These are phyloP conservation scores for Ustilaginoidea virens DNA, from an alignment of 2,329 filamentous ascomycete genomes.

Conservation along the genomic window DNA sequence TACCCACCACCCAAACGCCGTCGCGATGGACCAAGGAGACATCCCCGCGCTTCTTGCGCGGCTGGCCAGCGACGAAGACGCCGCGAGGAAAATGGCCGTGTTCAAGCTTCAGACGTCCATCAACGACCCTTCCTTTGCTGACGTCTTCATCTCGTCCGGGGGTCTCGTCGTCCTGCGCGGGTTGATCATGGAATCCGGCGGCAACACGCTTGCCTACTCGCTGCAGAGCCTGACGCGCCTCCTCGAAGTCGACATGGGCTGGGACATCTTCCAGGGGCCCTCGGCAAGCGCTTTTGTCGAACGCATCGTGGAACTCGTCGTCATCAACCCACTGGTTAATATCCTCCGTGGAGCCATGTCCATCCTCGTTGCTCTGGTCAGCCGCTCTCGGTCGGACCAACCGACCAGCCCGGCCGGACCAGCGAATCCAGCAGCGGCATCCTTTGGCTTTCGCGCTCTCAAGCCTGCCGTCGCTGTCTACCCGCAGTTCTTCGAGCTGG, in stretches of 20 bases:
- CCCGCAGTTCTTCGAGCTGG: conserved; percentile 86
- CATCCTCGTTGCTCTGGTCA: conserved; percentile 84
- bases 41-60: conserved; percentile 50
- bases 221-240: conserved; percentile 76
- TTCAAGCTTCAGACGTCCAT: conserved; percentile 96
- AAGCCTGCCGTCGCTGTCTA: conserved; percentile 85
- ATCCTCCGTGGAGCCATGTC: conserved; percentile 95
- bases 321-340: conserved; percentile 91
- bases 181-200: conserved; percentile 69
- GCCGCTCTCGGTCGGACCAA: conserved; percentile 54
- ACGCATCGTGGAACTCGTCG: conserved; percentile 78
- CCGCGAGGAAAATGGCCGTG: conserved; percentile 92
- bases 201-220: conserved; percentile 92
- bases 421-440: conserved; percentile 31
- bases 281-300: conserved; percentile 52
- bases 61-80: conserved; percentile 62
- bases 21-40: conserved; percentile 47
- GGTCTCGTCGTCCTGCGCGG: conserved; percentile 69
- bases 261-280: conserved; percentile 65
- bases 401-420: conserved; percentile 18
- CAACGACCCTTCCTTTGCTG: conserved; percentile 90
- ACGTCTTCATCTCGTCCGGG: conserved; percentile 84
- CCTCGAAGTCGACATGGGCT: conserved; percentile 93
- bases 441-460: conserved; percentile 78
- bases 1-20: too few species aligned